phyloP scores from a whole-genome alignment of 371 early-diverging fungal genomes.

The Basidiobolus meristosporus region DNA sequence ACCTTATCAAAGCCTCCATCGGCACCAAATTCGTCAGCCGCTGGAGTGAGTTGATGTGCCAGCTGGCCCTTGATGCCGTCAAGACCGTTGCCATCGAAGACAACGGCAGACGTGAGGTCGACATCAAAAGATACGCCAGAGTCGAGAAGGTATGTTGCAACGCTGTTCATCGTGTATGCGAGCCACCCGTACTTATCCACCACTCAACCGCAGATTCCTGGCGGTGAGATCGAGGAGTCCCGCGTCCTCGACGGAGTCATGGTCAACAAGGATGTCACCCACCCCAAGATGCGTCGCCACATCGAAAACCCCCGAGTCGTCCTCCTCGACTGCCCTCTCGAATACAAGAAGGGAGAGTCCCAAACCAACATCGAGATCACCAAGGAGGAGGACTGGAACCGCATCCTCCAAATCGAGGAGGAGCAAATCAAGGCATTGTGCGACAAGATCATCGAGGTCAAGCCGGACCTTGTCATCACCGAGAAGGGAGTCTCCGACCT shows the following conservation, averaged over 20 bases:
- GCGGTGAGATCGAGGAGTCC: conserved; percentile 92
- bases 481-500: conserved; percentile 99
- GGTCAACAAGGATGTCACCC: conserved; percentile 99
- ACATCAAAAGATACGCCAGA: conserved; percentile 95
- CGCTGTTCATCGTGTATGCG: neutral
- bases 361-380: conserved; percentile 98
- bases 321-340: conserved; percentile 97
- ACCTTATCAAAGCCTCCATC: conserved; percentile 77
- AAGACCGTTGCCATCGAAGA: conserved; percentile 68
- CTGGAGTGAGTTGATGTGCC: conserved; percentile 95
- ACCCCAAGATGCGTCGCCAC: conserved; percentile 97
- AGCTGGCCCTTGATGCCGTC: conserved; percentile 91
- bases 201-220: conserved; percentile 58
- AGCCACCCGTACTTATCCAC: neutral
- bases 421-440: conserved; percentile 96
- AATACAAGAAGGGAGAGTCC: conserved; percentile 99
- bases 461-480: conserved; percentile 98
- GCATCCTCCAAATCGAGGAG: conserved; percentile 97
- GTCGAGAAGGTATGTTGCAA: conserved; percentile 75
- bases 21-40: conserved; percentile 95
- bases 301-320: conserved; percentile 98
- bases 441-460: conserved; percentile 85
- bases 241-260: conserved; percentile 97
- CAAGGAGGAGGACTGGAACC: conserved; percentile 91
- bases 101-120: conserved; percentile 61